Conservation (phyloP, 2,329 filamentous ascomycete genomes). For the Penicillium frequentans region DNA sequence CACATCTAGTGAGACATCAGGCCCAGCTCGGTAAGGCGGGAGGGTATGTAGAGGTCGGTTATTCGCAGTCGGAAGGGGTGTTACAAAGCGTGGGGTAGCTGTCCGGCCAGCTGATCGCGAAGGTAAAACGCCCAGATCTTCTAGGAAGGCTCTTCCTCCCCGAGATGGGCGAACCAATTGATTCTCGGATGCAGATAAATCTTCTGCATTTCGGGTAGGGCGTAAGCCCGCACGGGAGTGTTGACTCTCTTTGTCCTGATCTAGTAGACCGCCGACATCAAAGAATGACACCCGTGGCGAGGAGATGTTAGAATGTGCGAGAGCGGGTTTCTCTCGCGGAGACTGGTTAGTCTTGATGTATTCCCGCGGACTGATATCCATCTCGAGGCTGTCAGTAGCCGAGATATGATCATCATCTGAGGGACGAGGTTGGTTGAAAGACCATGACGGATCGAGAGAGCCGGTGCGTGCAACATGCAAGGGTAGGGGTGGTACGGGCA, state of each 20-base stretch:
- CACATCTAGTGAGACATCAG: constrained; percentile 21
- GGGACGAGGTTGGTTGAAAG: constrained; percentile 24
- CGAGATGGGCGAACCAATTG: neutral
- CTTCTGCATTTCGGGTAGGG: neutral
- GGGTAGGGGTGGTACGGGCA: constrained; percentile 32
- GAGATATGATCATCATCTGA: constrained; percentile 32
- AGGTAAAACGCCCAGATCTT: constrained; percentile 33
- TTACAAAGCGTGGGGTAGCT: neutral
- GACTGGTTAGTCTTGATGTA: constrained; percentile 33
- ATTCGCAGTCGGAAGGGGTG: neutral
- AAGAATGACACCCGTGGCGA: constrained; percentile 73
- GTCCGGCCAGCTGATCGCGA: constrained; percentile 1
- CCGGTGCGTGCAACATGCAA: constrained; percentile 26
- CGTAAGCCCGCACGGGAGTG: constrained; percentile 4
- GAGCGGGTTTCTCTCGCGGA: constrained; percentile 35
- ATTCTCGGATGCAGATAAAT: constrained; percentile 2
- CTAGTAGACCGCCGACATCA: constrained; percentile 76
- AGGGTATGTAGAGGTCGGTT: constrained; percentile 4
- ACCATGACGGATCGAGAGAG: constrained; percentile 34
- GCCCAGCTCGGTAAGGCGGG: constrained; percentile 22
- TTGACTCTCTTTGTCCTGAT: constrained; percentile 33
- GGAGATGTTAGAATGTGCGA: constrained; percentile 40
- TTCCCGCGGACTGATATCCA: constrained; percentile 35
- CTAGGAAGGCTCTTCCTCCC: constrained; percentile 33
- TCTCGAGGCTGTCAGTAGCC: constrained; percentile 31